phyloP scores from a whole-genome alignment of 73 alveolate genomes.

The Durusdinium trenchii region DNA sequence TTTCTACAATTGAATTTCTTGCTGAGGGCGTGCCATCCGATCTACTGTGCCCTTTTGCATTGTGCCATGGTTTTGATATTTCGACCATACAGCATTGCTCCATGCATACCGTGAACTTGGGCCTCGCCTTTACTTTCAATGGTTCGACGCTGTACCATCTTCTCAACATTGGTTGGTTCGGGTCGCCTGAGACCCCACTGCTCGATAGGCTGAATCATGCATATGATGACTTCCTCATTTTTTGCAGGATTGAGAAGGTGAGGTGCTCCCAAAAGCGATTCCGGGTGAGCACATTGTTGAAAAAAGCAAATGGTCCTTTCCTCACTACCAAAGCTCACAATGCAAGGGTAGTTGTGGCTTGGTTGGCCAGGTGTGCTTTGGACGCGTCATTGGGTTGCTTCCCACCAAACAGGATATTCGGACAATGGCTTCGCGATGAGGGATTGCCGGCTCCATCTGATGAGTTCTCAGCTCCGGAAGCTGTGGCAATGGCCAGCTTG shows the following conservation, averaged over 20 bases:
- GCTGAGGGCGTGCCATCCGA: background rate
- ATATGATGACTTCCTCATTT: background rate
- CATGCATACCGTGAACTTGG: background rate
- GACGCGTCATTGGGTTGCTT: background rate
- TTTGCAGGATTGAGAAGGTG: background rate
- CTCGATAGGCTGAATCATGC: background rate
- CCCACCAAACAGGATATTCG: background rate
- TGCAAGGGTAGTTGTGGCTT: background rate
- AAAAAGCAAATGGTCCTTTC: background rate
- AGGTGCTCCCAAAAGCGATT: background rate
- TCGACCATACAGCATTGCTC: background rate
- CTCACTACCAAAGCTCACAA: background rate
- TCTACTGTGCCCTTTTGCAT: background rate
- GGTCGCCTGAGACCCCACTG: background rate
- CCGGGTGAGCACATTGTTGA: background rate
- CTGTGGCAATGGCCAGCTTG: background rate
- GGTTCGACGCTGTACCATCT: background rate
- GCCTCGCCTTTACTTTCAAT: background rate
- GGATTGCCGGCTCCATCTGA: background rate
- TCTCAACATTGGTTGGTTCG: background rate
- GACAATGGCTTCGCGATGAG: background rate
- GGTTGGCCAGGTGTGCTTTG: background rate
- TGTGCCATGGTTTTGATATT: background rate
- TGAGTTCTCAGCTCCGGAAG: background rate
- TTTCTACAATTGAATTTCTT: background rate